Evolutionary conservation across 2,329 filamentous ascomycete species (phyloP), one percentile per base, ranked within the genome.

Genomic region (Raffaelea deltoideospora): DNA sequence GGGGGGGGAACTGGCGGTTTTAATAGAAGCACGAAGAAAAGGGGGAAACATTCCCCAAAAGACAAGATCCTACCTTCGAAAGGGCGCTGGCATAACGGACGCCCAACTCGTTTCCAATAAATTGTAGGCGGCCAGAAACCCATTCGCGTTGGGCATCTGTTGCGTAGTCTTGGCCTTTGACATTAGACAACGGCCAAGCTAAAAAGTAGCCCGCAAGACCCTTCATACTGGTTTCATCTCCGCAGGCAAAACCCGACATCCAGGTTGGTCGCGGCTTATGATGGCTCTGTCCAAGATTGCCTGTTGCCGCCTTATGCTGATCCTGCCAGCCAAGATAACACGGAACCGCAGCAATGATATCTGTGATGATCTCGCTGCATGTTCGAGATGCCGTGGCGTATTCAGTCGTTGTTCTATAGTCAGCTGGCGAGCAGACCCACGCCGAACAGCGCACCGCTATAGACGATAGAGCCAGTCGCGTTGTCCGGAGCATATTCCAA

Each of bases 351-450:
- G 72, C 69, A 37, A 77, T 62, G 27, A 77, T 66, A 44, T 76
- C 72, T 3, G 63, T 61, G 43, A 76, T 70, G 37, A 60, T 61
- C 32, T 71, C 65, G 28, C 59, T 58, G 35, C 63, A 72, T 2
- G 60, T 60, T 27, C 65, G 54, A 14, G 65, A 61, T 5, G 68
- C 66, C 1, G 64, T 63, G 10, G 69, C 69, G 44, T 76, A 77
- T 50, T 76, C 69, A 15, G 69, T 64, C 6, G 72, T 76, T 1
- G 71, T 76, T 30, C 72, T 60, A 47, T 76, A 76, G 50, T 78
- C 72, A 9, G 71, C 62, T 0, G 73, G 72, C 9, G 64, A 59
- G 49, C 68, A 71, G 19, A 70, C 58, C 71, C 72, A 76, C 2
- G 73, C 72, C 7, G 67, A 64, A 46, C 70, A 75, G 7, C 73